Percentiles rank a stretch among this genome's conserved stretches.
Conservation (phyloP, 495 filamentous ascomycete genomes). For the Aspergillus egyptiacus region DNA sequence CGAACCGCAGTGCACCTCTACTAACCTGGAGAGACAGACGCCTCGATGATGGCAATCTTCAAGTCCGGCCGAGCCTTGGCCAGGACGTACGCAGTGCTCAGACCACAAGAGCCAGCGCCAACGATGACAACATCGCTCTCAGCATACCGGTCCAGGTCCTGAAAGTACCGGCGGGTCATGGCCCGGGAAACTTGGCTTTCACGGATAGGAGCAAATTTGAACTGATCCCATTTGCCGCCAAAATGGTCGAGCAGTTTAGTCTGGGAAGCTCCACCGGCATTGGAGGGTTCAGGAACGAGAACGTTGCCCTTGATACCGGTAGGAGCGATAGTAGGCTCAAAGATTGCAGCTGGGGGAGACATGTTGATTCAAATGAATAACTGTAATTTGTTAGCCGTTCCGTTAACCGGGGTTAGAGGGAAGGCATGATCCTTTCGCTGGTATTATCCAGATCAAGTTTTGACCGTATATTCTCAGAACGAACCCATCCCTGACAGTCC, state of each 20-base stretch:
- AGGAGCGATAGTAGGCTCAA: conserved; percentile 35
- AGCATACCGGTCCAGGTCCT: conserved; percentile 80
- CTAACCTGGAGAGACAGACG: conserved; percentile 67
- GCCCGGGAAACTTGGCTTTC: conserved; percentile 86
- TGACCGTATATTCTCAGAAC: conserved; percentile 94
- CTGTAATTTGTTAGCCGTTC: conserved; percentile 37
- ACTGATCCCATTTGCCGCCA: conserved; percentile 65
- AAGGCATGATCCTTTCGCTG: conserved; percentile 96
- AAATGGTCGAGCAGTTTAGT: conserved; percentile 56
- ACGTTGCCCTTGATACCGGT: conserved; percentile 46
- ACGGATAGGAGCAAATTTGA: conserved; percentile 78
- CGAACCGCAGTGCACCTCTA: background rate
- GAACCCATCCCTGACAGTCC: conserved; percentile 34
- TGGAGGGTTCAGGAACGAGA: conserved; percentile 32
- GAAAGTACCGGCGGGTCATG: conserved; percentile 88
- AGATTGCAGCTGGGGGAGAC: conserved; percentile 66
- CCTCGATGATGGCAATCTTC: conserved; percentile 88
- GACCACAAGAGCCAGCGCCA: conserved; percentile 80
- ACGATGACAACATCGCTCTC: conserved; percentile 90
- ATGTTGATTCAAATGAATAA: conserved; percentile 50
- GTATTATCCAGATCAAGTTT: conserved; percentile 99
- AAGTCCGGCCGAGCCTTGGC: conserved; percentile 80
- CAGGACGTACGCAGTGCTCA: conserved; percentile 77
- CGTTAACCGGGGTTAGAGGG: conserved; percentile 33
- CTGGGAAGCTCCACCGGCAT: conserved; percentile 34